Evolutionary conservation across 169 alveolate species (phyloP).

Genomic region (Eimeria sp.): DNA sequence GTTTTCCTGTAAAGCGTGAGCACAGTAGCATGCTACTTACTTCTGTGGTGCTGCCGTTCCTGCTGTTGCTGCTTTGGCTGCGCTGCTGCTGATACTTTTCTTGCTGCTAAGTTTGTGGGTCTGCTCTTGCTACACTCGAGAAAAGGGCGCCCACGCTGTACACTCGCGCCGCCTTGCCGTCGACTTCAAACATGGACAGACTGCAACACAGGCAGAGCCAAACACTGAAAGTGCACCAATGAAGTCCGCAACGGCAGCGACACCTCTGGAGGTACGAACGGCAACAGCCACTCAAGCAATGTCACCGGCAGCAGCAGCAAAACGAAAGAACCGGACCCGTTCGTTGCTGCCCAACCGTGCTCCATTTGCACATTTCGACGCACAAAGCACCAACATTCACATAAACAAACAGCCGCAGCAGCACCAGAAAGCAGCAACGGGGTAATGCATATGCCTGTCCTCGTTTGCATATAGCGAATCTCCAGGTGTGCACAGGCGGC

Average conservation of each 20-base stretch:
- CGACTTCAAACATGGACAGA: slow-evolving; percentile 94
- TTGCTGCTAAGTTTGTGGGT: background rate
- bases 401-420: background rate
- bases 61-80: background rate
- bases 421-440: background rate
- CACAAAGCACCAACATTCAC: background rate
- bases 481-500: slow-evolving; percentile 86
- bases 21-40: background rate
- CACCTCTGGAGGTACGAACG: background rate
- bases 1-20: slow-evolving; percentile 94
- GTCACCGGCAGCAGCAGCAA: background rate
- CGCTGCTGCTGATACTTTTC: background rate
- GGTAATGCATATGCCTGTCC: background rate
- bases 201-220: slow-evolving; percentile 50
- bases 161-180: slow-evolving; percentile 95
- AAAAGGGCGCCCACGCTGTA: slow-evolving; percentile 85
- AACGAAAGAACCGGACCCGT: background rate
- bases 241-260: background rate
- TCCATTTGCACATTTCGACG: background rate
- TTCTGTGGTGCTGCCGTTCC: background rate
- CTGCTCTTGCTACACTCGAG: background rate
- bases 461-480: background rate
- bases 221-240: background rate
- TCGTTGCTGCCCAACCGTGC: background rate
- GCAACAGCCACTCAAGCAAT: background rate